Percentiles rank a stretch among this genome's conserved stretches.
Evolutionary conservation across 305 asterid species (phyloP).

Genomic region (Fraxinus floribunda): DNA sequence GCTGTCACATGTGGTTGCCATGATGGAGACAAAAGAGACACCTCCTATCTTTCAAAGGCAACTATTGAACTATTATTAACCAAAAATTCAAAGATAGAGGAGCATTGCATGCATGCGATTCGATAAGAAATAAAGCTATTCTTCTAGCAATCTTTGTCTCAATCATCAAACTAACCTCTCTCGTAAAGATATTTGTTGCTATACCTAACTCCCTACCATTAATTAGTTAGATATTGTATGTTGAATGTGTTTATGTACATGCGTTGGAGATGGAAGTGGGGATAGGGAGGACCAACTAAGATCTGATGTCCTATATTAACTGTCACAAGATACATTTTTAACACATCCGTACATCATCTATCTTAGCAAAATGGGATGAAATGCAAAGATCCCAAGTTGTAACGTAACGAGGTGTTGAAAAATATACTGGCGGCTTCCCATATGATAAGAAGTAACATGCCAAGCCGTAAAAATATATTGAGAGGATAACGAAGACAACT

Average conservation of each 20-base stretch:
- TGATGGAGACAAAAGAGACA: slow-evolving; percentile 9
- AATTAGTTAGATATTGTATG: not conserved
- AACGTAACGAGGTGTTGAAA: not conserved
- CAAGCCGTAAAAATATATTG: not conserved
- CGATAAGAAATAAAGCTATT: not conserved
- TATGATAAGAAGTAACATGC: not conserved
- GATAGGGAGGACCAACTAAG: not conserved
- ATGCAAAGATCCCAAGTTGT: not conserved
- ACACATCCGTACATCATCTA: not conserved
- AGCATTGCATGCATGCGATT: slow-evolving; percentile 6
- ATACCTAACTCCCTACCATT: not conserved
- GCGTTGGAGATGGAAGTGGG: not conserved
- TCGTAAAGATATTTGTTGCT: not conserved
- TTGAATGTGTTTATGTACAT: not conserved
- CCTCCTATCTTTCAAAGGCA: not conserved
- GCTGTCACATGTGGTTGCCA: slow-evolving; percentile 24
- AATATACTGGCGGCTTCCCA: not conserved
- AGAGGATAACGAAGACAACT: not conserved
- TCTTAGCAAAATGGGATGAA: not conserved
- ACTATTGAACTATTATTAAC: not conserved
- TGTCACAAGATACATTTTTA: not conserved
- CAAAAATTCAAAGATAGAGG: not conserved
- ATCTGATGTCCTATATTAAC: not conserved
- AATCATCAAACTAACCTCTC: not conserved
- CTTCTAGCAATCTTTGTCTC: not conserved